phyloP scores from a whole-genome alignment of 352 stramenopile species.

The Pythium vanterpoolii region DNA sequence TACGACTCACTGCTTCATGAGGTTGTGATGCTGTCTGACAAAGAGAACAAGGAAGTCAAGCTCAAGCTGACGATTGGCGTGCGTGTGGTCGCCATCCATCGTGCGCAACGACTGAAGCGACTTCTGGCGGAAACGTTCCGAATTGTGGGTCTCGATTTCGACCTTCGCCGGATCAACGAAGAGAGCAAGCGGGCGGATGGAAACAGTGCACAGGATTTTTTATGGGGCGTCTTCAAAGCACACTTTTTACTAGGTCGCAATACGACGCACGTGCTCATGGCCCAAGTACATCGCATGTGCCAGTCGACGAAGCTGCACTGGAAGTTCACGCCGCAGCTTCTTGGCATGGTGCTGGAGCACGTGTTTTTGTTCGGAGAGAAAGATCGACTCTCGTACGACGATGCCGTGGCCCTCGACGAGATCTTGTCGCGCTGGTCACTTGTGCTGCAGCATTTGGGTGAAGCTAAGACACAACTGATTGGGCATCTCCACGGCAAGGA shows the following conservation, averaged over 20 bases:
- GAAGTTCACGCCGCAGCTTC: conserved; percentile 59
- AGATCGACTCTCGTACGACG: conserved; percentile 43
- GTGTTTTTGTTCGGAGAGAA: conserved; percentile 47
- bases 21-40: conserved; percentile 38
- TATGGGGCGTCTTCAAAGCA: conserved; percentile 57
- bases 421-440: conserved; percentile 54
- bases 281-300: conserved; percentile 46
- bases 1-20: conserved; percentile 28
- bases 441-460: conserved; percentile 42
- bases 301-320: conserved; percentile 49
- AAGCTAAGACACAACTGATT: conserved; percentile 57
- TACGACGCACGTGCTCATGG: conserved; percentile 35
- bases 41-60: conserved; percentile 34
- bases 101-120: conserved; percentile 43
- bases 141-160: conserved; percentile 58
- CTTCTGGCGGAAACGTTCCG: conserved; percentile 61
- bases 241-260: conserved; percentile 32
- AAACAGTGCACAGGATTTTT: conserved; percentile 30
- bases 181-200: not conserved
- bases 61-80: conserved; percentile 28
- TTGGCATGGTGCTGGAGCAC: conserved; percentile 56
- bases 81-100: conserved; percentile 46
- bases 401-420: conserved; percentile 45
- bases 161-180: conserved; percentile 41
- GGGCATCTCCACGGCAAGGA: conserved; percentile 58